phyloP scores from a whole-genome alignment of 345 rosid species.

The Rhodamnia argentea region DNA sequence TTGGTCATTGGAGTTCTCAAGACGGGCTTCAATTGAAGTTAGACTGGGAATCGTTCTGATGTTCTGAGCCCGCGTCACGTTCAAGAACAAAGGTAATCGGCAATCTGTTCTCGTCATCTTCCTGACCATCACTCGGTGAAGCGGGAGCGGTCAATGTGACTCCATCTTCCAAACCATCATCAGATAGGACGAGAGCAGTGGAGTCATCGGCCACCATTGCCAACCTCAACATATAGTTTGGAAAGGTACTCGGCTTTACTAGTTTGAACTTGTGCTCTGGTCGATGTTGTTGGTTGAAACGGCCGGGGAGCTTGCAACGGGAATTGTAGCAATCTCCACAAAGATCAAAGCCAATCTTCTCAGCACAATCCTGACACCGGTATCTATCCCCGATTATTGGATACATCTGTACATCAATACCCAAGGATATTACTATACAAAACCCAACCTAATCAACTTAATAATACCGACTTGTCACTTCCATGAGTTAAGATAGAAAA shows the following conservation, averaged over 20 bases:
- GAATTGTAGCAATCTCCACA: conserved; percentile 71
- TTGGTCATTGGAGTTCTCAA: not conserved
- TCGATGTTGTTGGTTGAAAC: conserved; percentile 87
- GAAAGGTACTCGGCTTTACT: not conserved
- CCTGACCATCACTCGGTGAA: not conserved
- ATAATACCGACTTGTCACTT: not conserved
- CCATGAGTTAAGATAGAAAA: not conserved
- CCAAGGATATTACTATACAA: not conserved
- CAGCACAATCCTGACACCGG: conserved; percentile 57
- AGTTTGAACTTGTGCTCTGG: conserved; percentile 57
- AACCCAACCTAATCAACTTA: not conserved
- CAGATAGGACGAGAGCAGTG: not conserved
- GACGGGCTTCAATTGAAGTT: not conserved
- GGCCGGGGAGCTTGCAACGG: conserved; percentile 51
- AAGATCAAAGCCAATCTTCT: conserved; percentile 65
- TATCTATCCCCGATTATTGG: conserved; percentile 77
- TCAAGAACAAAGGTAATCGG: not conserved
- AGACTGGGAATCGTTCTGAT: not conserved
- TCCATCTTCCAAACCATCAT: conserved; percentile 8
- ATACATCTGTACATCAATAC: conserved; percentile 27
- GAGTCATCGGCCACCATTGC: not conserved
- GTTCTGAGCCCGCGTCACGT: not conserved
- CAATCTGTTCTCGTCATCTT: not conserved
- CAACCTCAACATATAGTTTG: not conserved
- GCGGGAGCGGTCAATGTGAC: not conserved